These are phyloP conservation scores for Kwoniella mangroviensis DNA, from an alignment of 768 basidiomycete genomes.

Conservation along the genomic window DNA sequence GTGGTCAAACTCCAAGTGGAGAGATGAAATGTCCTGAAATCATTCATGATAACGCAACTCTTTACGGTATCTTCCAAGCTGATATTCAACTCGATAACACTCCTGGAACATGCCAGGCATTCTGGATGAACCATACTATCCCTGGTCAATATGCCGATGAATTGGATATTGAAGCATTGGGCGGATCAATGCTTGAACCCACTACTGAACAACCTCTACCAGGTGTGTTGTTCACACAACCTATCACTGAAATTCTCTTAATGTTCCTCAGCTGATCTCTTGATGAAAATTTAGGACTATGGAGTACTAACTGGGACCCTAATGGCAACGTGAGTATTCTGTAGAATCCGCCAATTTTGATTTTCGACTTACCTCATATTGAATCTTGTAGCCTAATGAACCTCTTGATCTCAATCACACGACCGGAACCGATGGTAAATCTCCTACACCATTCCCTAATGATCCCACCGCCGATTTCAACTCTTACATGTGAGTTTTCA, in stretches of 20 bases:
- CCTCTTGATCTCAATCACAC: not conserved
- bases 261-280: too few relatives aligned
- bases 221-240: not conserved
- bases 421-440: not conserved
- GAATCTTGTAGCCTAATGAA: not conserved
- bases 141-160: conserved; percentile 11
- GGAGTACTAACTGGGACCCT: conserved; percentile 8
- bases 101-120: conserved; percentile 17
- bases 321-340: not conserved
- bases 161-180: conserved; percentile 17
- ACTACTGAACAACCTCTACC: not conserved
- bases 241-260: not conserved
- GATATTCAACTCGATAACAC: conserved; percentile 3
- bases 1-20: conserved; percentile 9
- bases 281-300: conserved; percentile 6
- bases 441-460: conserved; percentile 11
- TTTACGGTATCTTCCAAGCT: conserved; percentile 23
- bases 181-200: not conserved
- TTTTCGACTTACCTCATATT: too few relatives aligned
- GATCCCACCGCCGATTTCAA: conserved; percentile 14
- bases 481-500: conserved; percentile 16
- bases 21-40: conserved; percentile 26
- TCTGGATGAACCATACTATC: conserved; percentile 23
- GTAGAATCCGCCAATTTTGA: not conserved
- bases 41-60: conserved; percentile 1